Percentiles rank a stretch among this genome's conserved stretches.
Conservation (phyloP, 2,329 filamentous ascomycete species). For the Simplicillium sp. region DNA sequence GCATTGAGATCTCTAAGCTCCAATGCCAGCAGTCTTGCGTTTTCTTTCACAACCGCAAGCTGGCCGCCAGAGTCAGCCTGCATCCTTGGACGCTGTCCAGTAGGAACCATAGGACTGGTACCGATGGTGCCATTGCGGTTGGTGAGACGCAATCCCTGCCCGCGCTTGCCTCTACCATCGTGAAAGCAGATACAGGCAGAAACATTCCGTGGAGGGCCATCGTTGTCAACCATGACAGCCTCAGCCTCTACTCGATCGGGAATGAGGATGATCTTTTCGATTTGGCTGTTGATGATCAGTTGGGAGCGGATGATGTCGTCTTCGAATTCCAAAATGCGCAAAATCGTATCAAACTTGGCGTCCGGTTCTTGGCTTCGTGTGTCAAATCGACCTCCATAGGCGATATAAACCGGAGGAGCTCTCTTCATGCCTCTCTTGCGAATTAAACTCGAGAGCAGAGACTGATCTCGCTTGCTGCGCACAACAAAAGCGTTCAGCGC, state of each 20-base stretch:
- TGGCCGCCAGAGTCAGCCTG: constrained; percentile 65
- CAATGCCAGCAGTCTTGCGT: constrained; percentile 40
- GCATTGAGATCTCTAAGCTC: constrained; percentile 44
- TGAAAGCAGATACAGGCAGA: constrained; percentile 61
- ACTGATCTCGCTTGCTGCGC: constrained; percentile 64
- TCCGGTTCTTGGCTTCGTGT: constrained; percentile 58
- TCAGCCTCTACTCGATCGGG: constrained; percentile 57
- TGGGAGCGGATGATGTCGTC: constrained; percentile 69
- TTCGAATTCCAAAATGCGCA: constrained; percentile 75
- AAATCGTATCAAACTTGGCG: constrained; percentile 60
- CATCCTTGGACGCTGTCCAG: constrained; percentile 57
- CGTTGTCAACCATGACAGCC: constrained; percentile 55
- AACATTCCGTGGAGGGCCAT: constrained; percentile 57
- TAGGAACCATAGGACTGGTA: constrained; percentile 35
- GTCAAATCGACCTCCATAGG: constrained; percentile 24
- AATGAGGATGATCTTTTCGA: constrained; percentile 80
- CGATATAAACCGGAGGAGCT: constrained; percentile 27
- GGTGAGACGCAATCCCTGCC: constrained; percentile 50
- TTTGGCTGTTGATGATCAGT: constrained; percentile 70
- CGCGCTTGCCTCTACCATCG: constrained; percentile 42
- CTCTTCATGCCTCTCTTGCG: constrained; percentile 44
- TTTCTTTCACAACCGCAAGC: constrained; percentile 42
- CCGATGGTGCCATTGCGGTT: constrained; percentile 28
- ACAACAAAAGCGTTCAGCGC: constrained; percentile 73
- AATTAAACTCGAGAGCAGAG: constrained; percentile 58